These are phyloP conservation scores for Panicum hallii DNA, from an alignment of 202 grass and related monocot species.

Conservation along the genomic window DNA sequence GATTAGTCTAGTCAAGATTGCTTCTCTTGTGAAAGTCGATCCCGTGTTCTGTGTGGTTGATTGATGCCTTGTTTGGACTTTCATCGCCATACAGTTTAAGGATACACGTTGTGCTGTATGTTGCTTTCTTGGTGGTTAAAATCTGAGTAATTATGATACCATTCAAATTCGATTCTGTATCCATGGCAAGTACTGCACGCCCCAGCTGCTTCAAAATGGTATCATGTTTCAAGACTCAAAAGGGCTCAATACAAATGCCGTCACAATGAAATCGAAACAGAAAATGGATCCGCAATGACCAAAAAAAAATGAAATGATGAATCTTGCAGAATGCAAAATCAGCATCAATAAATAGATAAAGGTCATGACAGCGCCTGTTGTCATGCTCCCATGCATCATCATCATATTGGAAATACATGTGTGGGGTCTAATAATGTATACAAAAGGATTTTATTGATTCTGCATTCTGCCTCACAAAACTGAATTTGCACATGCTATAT, in stretches of 20 bases:
- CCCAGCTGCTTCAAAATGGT: not conserved
- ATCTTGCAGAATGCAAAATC: not conserved
- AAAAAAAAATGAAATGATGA: not conserved
- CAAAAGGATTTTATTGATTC: not conserved
- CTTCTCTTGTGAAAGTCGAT: not conserved
- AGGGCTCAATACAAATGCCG: not conserved
- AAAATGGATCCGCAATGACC: not conserved
- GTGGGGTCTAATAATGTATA: not conserved
- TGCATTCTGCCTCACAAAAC: not conserved
- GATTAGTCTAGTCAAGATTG: not conserved
- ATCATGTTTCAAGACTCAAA: not conserved
- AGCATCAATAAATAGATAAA: not conserved
- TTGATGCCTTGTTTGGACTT: too few species aligned
- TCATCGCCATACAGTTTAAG: too few species aligned
- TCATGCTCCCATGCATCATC: not conserved
- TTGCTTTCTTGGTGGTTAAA: not conserved
- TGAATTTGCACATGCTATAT: conserved; percentile 15
- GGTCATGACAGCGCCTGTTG: not conserved
- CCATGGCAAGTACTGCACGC: not conserved
- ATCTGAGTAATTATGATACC: not conserved
- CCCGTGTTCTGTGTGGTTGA: not conserved
- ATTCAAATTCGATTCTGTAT: not conserved
- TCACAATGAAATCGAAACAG: not conserved
- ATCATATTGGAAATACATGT: not conserved
- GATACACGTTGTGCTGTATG: not conserved